phyloP scores from a whole-genome alignment of 306 rosid genomes.

The Lupinus albus region DNA sequence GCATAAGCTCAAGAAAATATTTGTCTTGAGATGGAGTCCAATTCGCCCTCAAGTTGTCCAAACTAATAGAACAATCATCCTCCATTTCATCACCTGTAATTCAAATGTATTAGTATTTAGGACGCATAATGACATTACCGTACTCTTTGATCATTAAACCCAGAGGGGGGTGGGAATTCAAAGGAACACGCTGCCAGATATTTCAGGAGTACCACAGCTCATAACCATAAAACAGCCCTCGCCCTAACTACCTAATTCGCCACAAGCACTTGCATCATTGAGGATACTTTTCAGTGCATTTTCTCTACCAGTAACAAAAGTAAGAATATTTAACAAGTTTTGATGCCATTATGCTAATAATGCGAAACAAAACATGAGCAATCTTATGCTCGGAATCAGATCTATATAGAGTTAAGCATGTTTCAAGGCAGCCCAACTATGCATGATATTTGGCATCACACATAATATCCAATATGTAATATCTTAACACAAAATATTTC shows the following conservation, averaged over 20 bases:
- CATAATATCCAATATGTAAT: conserved; percentile 8
- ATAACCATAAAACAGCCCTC: background rate
- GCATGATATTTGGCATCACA: background rate
- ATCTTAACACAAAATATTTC: background rate
- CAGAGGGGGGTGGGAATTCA: background rate
- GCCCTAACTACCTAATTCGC: conserved; percentile 9
- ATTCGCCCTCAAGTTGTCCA: conserved; percentile 53
- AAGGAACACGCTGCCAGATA: conserved; percentile 14
- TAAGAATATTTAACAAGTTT: conserved; percentile 1
- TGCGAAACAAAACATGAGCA: conserved; percentile 28
- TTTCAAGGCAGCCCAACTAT: background rate
- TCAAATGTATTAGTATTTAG: conserved; percentile 23
- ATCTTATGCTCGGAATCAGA: conserved; percentile 15
- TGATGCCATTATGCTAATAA: background rate
- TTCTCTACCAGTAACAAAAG: conserved; percentile 4
- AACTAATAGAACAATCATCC: conserved; percentile 34
- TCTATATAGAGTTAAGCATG: background rate
- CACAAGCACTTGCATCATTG: background rate
- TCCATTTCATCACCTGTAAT: conserved; percentile 52
- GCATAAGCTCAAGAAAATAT: conserved; percentile 55
- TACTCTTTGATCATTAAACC: background rate
- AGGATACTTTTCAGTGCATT: background rate
- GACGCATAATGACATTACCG: conserved; percentile 18
- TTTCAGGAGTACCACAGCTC: conserved; percentile 4
- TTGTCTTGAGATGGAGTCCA: conserved; percentile 65